Evolutionary conservation across 352 stramenopile genomes (phyloP).

Genomic region (Globisporangium parvum): DNA sequence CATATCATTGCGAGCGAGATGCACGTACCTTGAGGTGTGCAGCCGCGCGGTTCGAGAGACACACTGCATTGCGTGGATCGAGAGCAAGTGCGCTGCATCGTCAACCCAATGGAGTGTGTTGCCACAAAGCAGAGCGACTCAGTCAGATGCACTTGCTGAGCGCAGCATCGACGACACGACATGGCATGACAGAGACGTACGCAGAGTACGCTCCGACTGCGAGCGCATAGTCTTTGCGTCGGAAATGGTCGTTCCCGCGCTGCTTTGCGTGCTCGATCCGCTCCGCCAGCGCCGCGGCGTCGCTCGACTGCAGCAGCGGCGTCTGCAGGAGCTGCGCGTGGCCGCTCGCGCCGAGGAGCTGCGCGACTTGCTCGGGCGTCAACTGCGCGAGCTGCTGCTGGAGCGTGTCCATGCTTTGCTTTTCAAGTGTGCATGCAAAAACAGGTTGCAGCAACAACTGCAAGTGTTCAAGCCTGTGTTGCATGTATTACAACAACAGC

Average conservation of each 20-base stretch:
- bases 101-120: not conserved
- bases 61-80: constrained; percentile 29
- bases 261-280: constrained; percentile 26
- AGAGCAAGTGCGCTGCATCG: constrained; percentile 38
- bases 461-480: not conserved
- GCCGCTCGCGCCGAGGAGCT: constrained; percentile 23
- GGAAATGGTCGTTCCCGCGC: constrained; percentile 56
- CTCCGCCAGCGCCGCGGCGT: not conserved
- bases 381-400: constrained; percentile 23
- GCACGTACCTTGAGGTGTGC: constrained; percentile 48
- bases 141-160: not conserved
- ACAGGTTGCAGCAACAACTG: not conserved
- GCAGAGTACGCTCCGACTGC: constrained; percentile 43
- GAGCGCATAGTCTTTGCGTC: constrained; percentile 22
- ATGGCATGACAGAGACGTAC: constrained; percentile 12
- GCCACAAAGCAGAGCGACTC: too few relatives aligned
- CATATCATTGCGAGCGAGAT: not conserved
- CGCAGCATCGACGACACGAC: too few relatives aligned
- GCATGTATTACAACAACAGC: not conserved
- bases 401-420: constrained; percentile 17
- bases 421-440: too few relatives aligned
- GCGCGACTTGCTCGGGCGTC: constrained; percentile 21
- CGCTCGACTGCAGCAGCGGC: not conserved
- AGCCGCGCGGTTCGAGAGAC: constrained; percentile 63
- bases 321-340: constrained; percentile 24